Base-by-base conservation (phyloP, 495 filamentous ascomycete species). In the Tuber microsphaerosporum region DNA sequence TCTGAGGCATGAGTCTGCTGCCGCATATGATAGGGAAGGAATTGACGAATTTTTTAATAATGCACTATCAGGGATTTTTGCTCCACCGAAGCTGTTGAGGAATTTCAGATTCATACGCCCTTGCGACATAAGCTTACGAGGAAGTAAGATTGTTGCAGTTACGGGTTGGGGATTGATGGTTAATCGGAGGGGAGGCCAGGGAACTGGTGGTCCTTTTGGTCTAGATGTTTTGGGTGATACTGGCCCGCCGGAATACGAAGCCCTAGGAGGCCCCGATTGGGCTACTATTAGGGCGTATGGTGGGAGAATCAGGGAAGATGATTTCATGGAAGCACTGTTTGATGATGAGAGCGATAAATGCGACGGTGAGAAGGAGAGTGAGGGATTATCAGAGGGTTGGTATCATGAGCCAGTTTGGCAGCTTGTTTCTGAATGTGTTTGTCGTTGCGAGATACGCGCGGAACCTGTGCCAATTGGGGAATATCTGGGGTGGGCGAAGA, bases 371-470 rank as follows among this genome's bases (percentile, higher is more conserved):
- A 6, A 4, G n/a, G 56, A 65, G 1, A 9, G 1, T 10, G n/a
- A 31, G 14, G 14, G 31, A 31, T n/a, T 65, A 3, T 2, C 26
- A 6, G 56, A 65, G 56, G 56, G 10, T 16, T 65, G 56, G 56
- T 65, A 65, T 65, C n/a, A 65, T 65, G n/a, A 65, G 2, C 56
- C 56, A 10, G 56, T 65, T 65, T 65, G 56, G 56, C n/a, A 65
- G 14, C 56, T 65, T 31, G 56, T 65, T 31, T 31, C 12, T 10
- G 56, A 65, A 9, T 31, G 56, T 31, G 56, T 65, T 17, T 31
- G n/a, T 31, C 56, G 56, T n/a, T 0, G 26, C 2, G 56, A 31
- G 56, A 17, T 31, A 31, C 26, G 26, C 14, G 12, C 56, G n/a
- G 12, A 65, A 5, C 26, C 0, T 2, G 4, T 65, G 12, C 56